Percentiles rank a stretch among this genome's conserved stretches.
phyloP scores from a whole-genome alignment of 345 rosid genomes.

The Hirschfeldia incana region DNA sequence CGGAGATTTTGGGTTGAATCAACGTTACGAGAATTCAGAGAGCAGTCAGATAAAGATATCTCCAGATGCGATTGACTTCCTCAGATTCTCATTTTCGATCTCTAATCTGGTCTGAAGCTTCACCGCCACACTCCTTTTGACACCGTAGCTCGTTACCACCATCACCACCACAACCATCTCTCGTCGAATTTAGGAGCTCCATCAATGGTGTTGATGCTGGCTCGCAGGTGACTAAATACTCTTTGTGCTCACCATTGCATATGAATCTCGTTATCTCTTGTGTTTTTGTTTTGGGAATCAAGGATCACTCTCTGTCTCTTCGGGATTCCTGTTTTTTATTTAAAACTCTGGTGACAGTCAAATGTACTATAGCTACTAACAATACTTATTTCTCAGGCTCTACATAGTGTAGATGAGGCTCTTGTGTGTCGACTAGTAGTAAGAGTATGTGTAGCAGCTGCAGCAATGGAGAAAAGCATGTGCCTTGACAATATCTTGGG shows the following conservation, averaged over 20 bases:
- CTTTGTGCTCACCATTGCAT: slow-evolving; percentile 70
- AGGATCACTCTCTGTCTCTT: background rate
- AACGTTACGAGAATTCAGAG: too few relatives aligned
- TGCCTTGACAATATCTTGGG: too few relatives aligned
- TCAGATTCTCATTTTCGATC: background rate
- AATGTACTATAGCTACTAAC: slow-evolving; percentile 23
- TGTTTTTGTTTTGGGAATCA: background rate
- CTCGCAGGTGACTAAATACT: slow-evolving; percentile 73
- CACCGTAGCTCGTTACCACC: too few relatives aligned
- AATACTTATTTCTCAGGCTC: slow-evolving; percentile 58
- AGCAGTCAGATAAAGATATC: slow-evolving; percentile 11
- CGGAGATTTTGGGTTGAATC: slow-evolving; percentile 41
- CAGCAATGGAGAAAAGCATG: too few relatives aligned
- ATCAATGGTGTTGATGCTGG: slow-evolving; percentile 67
- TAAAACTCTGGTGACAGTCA: slow-evolving; percentile 14
- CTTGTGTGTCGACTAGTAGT: slow-evolving; percentile 31
- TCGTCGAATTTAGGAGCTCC: background rate
- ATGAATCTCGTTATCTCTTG: slow-evolving; percentile 30
- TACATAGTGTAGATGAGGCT: slow-evolving; percentile 88
- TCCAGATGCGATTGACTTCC: too few relatives aligned
- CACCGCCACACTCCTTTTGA: too few relatives aligned
- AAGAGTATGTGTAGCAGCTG: too few relatives aligned
- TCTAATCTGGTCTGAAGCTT: background rate
- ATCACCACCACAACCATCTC: too few relatives aligned
- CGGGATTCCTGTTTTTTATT: background rate